These are phyloP conservation scores for Brassica hybrid DNA, from an alignment of 441 rosid genomes.

Conservation along the genomic window DNA sequence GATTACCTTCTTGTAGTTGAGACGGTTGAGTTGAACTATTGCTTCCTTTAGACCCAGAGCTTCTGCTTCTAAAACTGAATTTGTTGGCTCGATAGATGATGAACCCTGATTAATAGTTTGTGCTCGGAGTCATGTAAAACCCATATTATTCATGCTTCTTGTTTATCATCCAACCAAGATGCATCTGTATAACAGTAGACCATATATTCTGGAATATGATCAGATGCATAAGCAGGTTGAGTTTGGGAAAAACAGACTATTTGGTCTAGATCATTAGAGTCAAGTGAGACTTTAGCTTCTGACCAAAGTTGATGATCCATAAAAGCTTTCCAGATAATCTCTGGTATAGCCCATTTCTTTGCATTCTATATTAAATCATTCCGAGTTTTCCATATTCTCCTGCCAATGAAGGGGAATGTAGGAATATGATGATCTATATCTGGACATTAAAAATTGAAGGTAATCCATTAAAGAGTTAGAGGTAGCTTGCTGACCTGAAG, in stretches of 20 bases:
- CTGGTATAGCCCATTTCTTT: background rate
- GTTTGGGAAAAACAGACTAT: background rate
- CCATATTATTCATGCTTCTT: background rate
- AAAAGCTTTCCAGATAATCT: background rate
- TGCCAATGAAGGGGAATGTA: background rate
- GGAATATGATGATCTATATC: too few relatives aligned
- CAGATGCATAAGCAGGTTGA: background rate
- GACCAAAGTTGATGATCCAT: background rate
- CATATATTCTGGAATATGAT: background rate
- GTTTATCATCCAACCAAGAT: background rate
- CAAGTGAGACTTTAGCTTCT: background rate
- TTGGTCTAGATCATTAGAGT: background rate
- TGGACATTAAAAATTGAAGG: too few relatives aligned
- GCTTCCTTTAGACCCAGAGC: background rate
- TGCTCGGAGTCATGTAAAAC: background rate
- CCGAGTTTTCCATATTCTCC: background rate
- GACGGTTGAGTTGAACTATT: background rate
- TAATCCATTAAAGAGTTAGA: too few relatives aligned
- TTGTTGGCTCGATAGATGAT: background rate
- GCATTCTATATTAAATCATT: background rate
- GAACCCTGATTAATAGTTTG: background rate
- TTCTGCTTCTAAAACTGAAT: background rate
- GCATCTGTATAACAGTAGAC: background rate
- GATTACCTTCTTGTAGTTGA: background rate
- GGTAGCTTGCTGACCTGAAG: too few relatives aligned